These are phyloP conservation scores for Chaetomium cochliodes DNA, from an alignment of 495 filamentous ascomycete genomes.

Conservation along the genomic window DNA sequence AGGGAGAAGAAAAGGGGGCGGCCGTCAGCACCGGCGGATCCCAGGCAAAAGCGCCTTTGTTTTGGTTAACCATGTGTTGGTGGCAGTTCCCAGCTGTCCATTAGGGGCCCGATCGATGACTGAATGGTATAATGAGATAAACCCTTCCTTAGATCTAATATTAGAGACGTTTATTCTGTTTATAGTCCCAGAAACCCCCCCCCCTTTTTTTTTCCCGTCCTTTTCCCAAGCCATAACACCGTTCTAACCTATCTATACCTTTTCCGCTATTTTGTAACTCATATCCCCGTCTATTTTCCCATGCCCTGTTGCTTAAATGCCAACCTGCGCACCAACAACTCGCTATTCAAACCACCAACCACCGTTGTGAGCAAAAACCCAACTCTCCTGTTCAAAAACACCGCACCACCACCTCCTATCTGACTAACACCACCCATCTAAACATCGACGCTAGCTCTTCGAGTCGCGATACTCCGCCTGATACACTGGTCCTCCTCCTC, in stretches of 20 bases:
- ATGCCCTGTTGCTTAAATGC: neutral
- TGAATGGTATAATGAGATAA: constrained; percentile 4
- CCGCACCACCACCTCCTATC: neutral
- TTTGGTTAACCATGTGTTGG: constrained; percentile 36
- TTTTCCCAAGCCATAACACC: no score
- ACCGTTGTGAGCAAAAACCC: neutral
- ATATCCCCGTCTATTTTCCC: neutral
- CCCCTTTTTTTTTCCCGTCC: no score
- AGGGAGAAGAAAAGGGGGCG: constrained; percentile 41
- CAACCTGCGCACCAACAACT: neutral
- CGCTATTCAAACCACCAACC: no score
- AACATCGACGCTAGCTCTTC: constrained; percentile 29
- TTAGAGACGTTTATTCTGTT: neutral
- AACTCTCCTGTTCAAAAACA: neutral
- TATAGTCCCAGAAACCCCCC: no score
- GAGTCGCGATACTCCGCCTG: constrained; percentile 40
- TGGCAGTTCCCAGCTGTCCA: no score
- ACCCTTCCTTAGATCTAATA: neutral
- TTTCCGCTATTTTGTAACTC: neutral
- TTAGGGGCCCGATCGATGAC: neutral
- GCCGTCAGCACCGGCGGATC: constrained; percentile 33
- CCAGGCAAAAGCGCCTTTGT: constrained; percentile 47
- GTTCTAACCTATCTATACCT: no score
- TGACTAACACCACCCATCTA: neutral
- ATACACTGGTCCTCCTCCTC: constrained; percentile 46